Base-by-base conservation (phyloP, 768 basidiomycete species). In the Tricholoma bakamatsutake region DNA sequence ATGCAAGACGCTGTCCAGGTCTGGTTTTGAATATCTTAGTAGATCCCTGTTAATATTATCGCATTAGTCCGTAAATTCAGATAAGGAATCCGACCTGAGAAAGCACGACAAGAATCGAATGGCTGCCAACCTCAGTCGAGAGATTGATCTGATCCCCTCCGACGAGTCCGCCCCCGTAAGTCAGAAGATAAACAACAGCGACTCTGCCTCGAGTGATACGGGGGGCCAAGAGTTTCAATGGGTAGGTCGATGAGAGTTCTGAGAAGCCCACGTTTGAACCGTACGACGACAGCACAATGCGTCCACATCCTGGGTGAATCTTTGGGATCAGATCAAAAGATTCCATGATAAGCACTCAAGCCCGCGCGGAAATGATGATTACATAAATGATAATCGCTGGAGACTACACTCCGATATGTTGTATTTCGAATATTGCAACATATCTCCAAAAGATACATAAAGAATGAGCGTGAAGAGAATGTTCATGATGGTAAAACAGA, bases 1-100 rank as follows among this genome's bases (percentile, higher is more conserved):
- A 73, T 27, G 87, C 81, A 28, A 78, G 74, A 35, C 84, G 77
- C 56, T 77, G 75, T n/a, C 82, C 84, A 7, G 76, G 69, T 21
- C 93, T 83, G 17, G 77, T 74, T 70, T 93, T 95, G 77, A 96
- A 98, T 17, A 98, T 88, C 68, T 98, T 98, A 9, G 95, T 98
- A 4, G 88, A 91, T 31, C 93, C 91, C 93, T 94, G 61, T 27
- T 35, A 24, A 18, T 47, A 39, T 18, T 51, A 37, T 46, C 47
- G 21, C 43, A 15, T 21, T 28, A 33, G 21, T 35, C 33, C n/a
- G 28, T 50, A 31, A 18, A 34, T 45, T n/a, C 51, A 58, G 28
- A 1, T 50, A 4, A 53, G 35, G 42, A 52, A 27, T 33, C 77
- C 67, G 56, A 88, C 95, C 80, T 98, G 95, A 9, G 95, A 92